Base-by-base conservation (phyloP, 1,284 basidiomycete genomes). In the Testicularia cyperi region DNA sequence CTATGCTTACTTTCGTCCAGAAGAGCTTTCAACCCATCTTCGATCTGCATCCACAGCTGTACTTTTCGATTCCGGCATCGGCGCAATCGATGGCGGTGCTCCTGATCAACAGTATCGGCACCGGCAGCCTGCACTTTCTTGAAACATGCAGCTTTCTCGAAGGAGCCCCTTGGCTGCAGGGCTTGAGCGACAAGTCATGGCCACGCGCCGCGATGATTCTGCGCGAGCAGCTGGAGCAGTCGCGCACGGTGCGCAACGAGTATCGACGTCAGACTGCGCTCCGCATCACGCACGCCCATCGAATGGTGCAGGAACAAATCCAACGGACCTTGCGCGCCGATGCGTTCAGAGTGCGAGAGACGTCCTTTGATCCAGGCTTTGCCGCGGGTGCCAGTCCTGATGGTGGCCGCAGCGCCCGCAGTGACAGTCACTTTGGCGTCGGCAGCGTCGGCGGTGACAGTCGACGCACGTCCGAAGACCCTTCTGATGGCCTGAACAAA, bases 111-210 rank as follows among this genome's bases (percentile, higher is more conserved):
- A 44, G 54, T n/a, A 39, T 49, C n/a, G 23, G 51, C 13, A 39
- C 34, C 38, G 57, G 51, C 6, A 27, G 51, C 18, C 46, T 61
- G 18, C 39, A 49, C 39, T 61, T 61, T 18, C 18, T 61, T 27
- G 57, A 61, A 22, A 28, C 47, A 6, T 61, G 57, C 37, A 46
- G 57, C 33, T 46, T 51, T 23, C 45, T 61, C 21, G 57, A 61
- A 38, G 46, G 46, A 8, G 24, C 35, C 10, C 57, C 51, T 13
- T 61, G 57, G 57, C 22, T 54, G 26, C 57, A 49, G 38, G 33
- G 37, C 25, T 41, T 51, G 14, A 51, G 42, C 20, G 46, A 54
- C 14, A 35, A 44, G 6, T 51, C 57, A 13, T 54, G 51, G 39
- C 51, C 51, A 12, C 27, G 57, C 20, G 51, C 43, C 13, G 30